Percentiles rank a stretch among this genome's conserved stretches.
Conservation (phyloP, 306 rosid species). For the Quercus dentata region DNA sequence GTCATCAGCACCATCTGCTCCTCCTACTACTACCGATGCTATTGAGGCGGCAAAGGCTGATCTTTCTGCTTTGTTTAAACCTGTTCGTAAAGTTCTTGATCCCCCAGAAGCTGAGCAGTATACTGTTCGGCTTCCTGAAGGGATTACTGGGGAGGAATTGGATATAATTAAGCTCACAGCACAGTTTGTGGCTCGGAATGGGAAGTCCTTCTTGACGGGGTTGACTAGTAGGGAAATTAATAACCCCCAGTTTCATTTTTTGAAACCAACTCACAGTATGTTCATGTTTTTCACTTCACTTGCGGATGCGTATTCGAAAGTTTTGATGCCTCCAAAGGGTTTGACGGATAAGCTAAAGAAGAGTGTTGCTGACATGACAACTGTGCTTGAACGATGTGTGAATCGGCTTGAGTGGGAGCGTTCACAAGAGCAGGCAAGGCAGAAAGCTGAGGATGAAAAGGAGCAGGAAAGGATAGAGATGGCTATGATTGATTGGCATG, state of each 20-base stretch:
- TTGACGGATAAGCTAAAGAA: slow-evolving; percentile 76
- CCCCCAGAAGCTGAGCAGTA: slow-evolving; percentile 96
- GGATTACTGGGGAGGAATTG: slow-evolving; percentile 89
- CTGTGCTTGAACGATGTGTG: slow-evolving; percentile 86
- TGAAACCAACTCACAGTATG: slow-evolving; percentile 96
- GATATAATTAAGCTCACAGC: slow-evolving; percentile 96
- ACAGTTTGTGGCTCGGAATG: slow-evolving; percentile 94
- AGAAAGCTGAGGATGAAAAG: slow-evolving; percentile 89
- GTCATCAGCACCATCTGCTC: slow-evolving; percentile 24
- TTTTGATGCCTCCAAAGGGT: slow-evolving; percentile 88
- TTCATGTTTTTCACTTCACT: slow-evolving; percentile 92
- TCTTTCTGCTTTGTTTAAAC: slow-evolving; percentile 63
- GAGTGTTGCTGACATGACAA: slow-evolving; percentile 80
- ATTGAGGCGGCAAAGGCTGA: slow-evolving; percentile 57
- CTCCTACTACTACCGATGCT: slow-evolving; percentile 32
- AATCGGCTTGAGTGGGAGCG: slow-evolving; percentile 94
- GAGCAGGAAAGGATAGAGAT: slow-evolving; percentile 89
- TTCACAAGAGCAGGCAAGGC: slow-evolving; percentile 95
- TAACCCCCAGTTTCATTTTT: slow-evolving; percentile 86
- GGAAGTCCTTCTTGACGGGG: slow-evolving; percentile 86
- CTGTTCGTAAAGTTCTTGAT: slow-evolving; percentile 65
- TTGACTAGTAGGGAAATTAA: slow-evolving; percentile 90
- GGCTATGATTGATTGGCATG: slow-evolving; percentile 99
- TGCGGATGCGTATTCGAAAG: slow-evolving; percentile 92
- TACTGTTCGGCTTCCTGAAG: slow-evolving; percentile 94